Conservation (phyloP, 2,329 filamentous ascomycete species). For the Phialophora chinensis region DNA sequence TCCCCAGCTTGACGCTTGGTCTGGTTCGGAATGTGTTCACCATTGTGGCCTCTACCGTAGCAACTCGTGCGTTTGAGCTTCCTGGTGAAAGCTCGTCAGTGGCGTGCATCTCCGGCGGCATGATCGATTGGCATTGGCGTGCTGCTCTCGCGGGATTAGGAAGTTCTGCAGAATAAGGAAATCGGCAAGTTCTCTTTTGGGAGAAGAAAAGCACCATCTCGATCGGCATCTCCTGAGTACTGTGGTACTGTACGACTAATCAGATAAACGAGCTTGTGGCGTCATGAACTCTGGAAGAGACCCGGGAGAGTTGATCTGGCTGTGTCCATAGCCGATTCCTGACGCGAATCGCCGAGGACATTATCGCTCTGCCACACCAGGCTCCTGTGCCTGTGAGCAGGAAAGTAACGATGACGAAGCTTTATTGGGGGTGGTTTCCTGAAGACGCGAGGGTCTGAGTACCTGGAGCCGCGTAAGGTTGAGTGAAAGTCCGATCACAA, state of each 20-base stretch:
- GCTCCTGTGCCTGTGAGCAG: no score
- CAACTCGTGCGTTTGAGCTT: neutral
- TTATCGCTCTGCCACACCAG: neutral
- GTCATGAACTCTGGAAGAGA: neutral
- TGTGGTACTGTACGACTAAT: neutral
- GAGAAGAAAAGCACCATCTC: neutral
- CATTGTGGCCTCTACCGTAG: neutral
- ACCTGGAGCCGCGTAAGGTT: neutral
- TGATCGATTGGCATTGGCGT: neutral
- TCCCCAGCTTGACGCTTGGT: neutral
- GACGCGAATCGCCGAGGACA: neutral
- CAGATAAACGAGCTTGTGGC: neutral
- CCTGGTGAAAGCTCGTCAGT: neutral
- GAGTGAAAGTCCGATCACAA: neutral
- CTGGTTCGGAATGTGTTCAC: neutral
- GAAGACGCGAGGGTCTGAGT: neutral
- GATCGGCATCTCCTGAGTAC: neutral
- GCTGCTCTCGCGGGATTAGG: neutral
- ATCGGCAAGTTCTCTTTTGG: neutral
- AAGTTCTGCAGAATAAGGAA: neutral
- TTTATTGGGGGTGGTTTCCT: neutral
- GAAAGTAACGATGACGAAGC: no score
- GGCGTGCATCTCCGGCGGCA: neutral
- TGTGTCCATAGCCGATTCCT: no score
- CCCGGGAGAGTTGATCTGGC: no score